Percentiles rank a stretch among this genome's conserved stretches.
Conservation (phyloP, 2,329 filamentous ascomycete species). For the Xylaria sp. region DNA sequence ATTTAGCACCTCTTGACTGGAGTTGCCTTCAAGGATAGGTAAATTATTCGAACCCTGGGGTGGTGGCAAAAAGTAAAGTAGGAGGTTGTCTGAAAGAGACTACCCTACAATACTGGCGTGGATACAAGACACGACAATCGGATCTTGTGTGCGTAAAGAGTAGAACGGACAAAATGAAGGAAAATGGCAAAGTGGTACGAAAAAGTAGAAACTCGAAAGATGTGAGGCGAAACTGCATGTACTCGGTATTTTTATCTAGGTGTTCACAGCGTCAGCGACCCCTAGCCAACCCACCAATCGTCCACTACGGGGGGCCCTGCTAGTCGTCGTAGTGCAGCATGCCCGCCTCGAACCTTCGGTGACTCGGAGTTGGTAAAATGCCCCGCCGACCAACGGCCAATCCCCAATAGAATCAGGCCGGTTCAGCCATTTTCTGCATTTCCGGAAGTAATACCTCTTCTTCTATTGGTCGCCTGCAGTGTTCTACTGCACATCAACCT, state of each 20-base stretch:
- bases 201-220: neutral
- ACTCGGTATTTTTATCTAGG: constrained; percentile 24
- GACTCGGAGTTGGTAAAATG: constrained; percentile 19
- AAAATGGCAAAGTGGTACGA: neutral
- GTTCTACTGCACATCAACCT: neutral
- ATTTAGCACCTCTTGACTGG: neutral
- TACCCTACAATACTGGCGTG: constrained; percentile 9
- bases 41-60: no score
- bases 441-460: constrained; percentile 11
- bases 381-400: constrained; percentile 21
- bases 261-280: constrained; percentile 15
- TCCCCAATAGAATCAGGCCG: constrained; percentile 28
- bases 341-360: constrained; percentile 26
- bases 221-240: constrained; percentile 26
- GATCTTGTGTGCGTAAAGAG: constrained; percentile 1
- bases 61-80: constrained; percentile 5
- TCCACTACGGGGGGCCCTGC: constrained; percentile 20
- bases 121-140: neutral
- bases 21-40: neutral
- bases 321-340: constrained; percentile 20
- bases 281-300: neutral
- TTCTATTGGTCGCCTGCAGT: constrained; percentile 23
- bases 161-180: neutral
- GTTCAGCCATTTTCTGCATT: constrained; percentile 23
- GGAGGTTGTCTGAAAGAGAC: constrained; percentile 4